Evolutionary conservation across 1,139 yeast species (phyloP).

Genomic region (Nakaseomyces nivariensis): DNA sequence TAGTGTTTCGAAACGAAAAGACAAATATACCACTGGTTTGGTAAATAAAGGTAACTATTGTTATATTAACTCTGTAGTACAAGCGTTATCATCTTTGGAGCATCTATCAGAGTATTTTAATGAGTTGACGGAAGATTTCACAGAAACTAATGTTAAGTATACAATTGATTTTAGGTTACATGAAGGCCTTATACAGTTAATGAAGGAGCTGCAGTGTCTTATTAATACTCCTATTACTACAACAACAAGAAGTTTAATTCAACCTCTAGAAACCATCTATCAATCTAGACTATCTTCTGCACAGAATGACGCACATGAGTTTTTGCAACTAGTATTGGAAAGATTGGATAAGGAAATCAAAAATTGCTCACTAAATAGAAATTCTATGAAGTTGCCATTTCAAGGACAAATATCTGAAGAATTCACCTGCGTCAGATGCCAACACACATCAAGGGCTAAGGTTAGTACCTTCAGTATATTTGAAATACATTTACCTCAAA

Average conservation of each 20-base stretch:
- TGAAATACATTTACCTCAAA: constrained; percentile 68
- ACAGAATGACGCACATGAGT: constrained; percentile 94
- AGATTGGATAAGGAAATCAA: constrained; percentile 59
- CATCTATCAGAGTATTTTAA: constrained; percentile 54
- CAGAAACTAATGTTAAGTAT: neutral
- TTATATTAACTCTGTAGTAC: constrained; percentile 85
- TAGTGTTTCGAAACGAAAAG: constrained; percentile 44
- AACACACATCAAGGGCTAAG: constrained; percentile 49
- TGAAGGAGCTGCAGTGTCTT: constrained; percentile 45
- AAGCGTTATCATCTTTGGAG: constrained; percentile 69
- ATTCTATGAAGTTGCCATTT: constrained; percentile 39
- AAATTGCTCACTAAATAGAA: constrained; percentile 14
- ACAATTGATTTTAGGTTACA: constrained; percentile 7
- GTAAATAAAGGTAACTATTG: constrained; percentile 80
- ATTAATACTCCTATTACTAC: constrained; percentile 42
- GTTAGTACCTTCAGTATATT: constrained; percentile 59
- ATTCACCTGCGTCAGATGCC: constrained; percentile 60
- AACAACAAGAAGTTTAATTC: constrained; percentile 72
- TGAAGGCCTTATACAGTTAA: constrained; percentile 5
- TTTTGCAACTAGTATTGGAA: constrained; percentile 70
- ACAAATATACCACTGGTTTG: constrained; percentile 71
- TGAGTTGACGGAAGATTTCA: constrained; percentile 20
- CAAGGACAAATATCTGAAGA: constrained; percentile 56
- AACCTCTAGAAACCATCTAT: constrained; percentile 65
- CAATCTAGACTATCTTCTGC: constrained; percentile 65